Evolutionary conservation across 2,329 filamentous ascomycete genomes (phyloP).

Genomic region (Aureobasidium sp.): DNA sequence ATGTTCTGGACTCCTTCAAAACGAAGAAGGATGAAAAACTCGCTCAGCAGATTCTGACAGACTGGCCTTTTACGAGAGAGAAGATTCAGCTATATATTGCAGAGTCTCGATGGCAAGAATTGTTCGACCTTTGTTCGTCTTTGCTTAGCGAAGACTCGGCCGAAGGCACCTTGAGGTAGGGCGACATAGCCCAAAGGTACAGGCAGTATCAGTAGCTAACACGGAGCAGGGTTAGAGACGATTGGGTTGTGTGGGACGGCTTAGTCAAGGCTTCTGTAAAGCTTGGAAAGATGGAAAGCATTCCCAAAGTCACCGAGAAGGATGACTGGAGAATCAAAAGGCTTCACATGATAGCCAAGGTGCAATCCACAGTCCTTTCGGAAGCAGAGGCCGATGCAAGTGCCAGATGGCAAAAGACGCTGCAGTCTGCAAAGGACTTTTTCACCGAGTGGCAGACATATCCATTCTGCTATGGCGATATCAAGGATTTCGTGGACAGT

Average conservation of each 20-base stretch:
- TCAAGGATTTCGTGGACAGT: slow-evolving; percentile 11
- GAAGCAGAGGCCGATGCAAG: not conserved
- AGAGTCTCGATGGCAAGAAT: slow-evolving; percentile 8
- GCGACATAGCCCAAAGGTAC: not conserved
- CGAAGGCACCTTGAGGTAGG: slow-evolving; percentile 1
- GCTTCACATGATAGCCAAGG: slow-evolving; percentile 9
- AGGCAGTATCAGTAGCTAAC: not conserved
- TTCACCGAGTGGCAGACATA: slow-evolving; percentile 14
- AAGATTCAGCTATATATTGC: slow-evolving; percentile 10
- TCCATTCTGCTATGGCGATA: slow-evolving; percentile 16
- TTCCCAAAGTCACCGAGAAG: not conserved
- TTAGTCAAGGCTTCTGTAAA: slow-evolving; percentile 8
- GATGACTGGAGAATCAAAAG: slow-evolving; percentile 11
- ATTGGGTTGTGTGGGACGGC: slow-evolving; percentile 16
- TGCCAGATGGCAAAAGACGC: not conserved
- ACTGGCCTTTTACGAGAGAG: slow-evolving; percentile 14
- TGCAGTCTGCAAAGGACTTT: slow-evolving; percentile 11
- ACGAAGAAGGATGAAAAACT: slow-evolving; percentile 6
- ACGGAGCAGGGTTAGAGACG: slow-evolving; percentile 2
- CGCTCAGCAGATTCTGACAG: slow-evolving; percentile 8
- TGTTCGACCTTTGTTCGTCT: slow-evolving; percentile 5
- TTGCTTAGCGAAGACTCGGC: not conserved
- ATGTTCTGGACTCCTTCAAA: slow-evolving; percentile 1
- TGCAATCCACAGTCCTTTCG: not conserved
- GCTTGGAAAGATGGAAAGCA: not conserved